Percentiles rank a stretch among this genome's conserved stretches.
phyloP scores from a whole-genome alignment of 1,139 yeast species.

The Magnusiomyces paraingens region DNA sequence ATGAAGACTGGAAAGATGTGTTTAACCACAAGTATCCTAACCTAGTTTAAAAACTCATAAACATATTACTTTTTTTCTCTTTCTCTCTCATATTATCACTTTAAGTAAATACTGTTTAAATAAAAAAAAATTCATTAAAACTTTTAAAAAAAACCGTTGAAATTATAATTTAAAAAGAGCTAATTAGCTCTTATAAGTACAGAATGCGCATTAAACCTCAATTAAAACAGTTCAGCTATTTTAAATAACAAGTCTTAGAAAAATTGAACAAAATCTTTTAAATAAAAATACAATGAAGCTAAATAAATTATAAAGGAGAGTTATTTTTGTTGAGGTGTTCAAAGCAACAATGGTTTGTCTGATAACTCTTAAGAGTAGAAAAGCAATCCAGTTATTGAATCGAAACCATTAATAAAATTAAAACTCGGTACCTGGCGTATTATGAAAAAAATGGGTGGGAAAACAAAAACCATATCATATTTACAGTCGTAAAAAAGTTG shows the following conservation, averaged over 20 bases:
- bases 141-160: neutral
- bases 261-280: neutral
- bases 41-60: slow-evolving; percentile 19
- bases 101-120: neutral
- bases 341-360: neutral
- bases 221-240: too few relatives aligned
- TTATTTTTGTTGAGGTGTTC: neutral
- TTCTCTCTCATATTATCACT: neutral
- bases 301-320: neutral
- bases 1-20: slow-evolving; percentile 28
- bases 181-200: neutral
- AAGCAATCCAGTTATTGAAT: too few relatives aligned
- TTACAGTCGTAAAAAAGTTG: neutral
- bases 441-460: neutral
- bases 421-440: too few relatives aligned
- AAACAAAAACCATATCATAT: neutral
- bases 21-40: slow-evolving; percentile 31
- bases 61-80: neutral
- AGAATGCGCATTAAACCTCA: neutral
- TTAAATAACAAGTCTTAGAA: too few relatives aligned
- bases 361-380: too few relatives aligned
- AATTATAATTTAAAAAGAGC: neutral
- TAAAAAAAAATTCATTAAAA: neutral
- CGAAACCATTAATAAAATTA: too few relatives aligned
- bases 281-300: neutral